A percentile compares a stretch with the other conserved stretches of the same genome.
phyloP scores from a whole-genome alignment of 139 green algal species.

The Volvox africanus region DNA sequence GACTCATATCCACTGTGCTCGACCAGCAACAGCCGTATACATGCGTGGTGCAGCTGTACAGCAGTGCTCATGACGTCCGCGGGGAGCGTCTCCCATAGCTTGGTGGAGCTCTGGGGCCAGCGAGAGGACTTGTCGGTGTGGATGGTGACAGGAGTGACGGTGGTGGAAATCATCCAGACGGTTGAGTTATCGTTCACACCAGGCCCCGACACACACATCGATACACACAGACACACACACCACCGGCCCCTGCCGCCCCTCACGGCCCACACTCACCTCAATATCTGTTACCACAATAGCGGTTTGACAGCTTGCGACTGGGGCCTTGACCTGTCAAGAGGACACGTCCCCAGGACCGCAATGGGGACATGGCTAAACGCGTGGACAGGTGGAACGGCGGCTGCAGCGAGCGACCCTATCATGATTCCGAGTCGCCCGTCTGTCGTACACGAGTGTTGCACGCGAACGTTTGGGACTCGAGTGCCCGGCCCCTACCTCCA shows the following conservation, averaged over 20 bases:
- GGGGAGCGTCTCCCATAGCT: conserved; percentile 32
- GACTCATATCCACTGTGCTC: conserved; percentile 32
- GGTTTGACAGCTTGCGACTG: neutral
- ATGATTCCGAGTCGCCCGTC: too few species aligned
- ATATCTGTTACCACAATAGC: conserved; percentile 25
- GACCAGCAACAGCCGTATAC: conserved; percentile 24
- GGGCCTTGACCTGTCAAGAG: conserved; percentile 5
- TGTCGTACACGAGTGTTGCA: too few species aligned
- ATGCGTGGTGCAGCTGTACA: conserved; percentile 31
- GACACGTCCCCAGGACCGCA: too few species aligned
- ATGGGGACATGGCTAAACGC: too few species aligned
- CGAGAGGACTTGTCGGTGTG: neutral
- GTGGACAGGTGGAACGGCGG: too few species aligned
- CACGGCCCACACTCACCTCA: neutral
- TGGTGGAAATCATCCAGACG: too few species aligned
- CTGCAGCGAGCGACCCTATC: too few species aligned
- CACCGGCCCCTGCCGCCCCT: neutral
- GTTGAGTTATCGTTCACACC: too few species aligned
- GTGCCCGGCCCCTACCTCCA: too few species aligned
- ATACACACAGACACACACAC: too few species aligned
- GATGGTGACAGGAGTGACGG: neutral
- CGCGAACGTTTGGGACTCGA: too few species aligned
- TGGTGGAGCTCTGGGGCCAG: conserved; percentile 33
- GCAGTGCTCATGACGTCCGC: conserved; percentile 39
- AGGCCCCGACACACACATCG: too few species aligned